A percentile compares a stretch with the other conserved stretches of the same genome.
These are phyloP conservation scores for Mortierella claussenii DNA, from an alignment of 192 early-diverging fungal genomes.

Conservation along the genomic window DNA sequence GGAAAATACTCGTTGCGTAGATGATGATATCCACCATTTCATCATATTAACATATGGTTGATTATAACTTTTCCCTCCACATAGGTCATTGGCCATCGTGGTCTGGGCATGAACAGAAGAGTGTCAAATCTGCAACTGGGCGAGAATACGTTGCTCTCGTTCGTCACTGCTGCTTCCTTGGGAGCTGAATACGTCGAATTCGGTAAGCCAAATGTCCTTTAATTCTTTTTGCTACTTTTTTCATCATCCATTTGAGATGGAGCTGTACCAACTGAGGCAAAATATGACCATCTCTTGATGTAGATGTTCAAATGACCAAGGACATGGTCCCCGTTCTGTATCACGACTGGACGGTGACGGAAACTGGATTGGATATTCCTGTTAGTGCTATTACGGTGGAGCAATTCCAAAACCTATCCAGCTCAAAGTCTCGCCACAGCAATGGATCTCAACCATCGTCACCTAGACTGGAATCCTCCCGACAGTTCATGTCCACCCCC, in stretches of 20 bases:
- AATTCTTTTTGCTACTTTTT: too few relatives aligned
- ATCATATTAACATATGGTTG: too few relatives aligned
- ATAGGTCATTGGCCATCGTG: constrained; percentile 89
- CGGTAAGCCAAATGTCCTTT: too few relatives aligned
- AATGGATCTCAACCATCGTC: constrained; percentile 18
- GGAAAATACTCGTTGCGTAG: too few relatives aligned
- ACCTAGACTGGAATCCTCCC: constrained; percentile 12
- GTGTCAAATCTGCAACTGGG: constrained; percentile 80
- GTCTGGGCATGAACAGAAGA: constrained; percentile 82
- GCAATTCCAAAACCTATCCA: constrained; percentile 73
- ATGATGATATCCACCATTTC: too few relatives aligned
- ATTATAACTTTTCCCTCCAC: too few relatives aligned
- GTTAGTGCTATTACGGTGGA: constrained; percentile 73
- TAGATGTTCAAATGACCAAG: constrained; percentile 93
- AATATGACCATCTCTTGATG: background rate
- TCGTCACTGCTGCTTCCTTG: constrained; percentile 82
- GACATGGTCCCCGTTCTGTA: constrained; percentile 89
- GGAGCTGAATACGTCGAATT: constrained; percentile 94
- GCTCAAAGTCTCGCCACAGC: constrained; percentile 50
- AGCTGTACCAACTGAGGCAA: too few relatives aligned
- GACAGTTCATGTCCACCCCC: background rate
- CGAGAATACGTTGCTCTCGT: constrained; percentile 92
- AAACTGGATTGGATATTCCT: constrained; percentile 75
- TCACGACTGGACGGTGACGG: constrained; percentile 90
- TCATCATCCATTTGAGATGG: too few relatives aligned